Evolutionary conservation across 345 rosid genomes (phyloP), one percentile per base, ranked within the genome.

Genomic region (Toxicodendron radicans): DNA sequence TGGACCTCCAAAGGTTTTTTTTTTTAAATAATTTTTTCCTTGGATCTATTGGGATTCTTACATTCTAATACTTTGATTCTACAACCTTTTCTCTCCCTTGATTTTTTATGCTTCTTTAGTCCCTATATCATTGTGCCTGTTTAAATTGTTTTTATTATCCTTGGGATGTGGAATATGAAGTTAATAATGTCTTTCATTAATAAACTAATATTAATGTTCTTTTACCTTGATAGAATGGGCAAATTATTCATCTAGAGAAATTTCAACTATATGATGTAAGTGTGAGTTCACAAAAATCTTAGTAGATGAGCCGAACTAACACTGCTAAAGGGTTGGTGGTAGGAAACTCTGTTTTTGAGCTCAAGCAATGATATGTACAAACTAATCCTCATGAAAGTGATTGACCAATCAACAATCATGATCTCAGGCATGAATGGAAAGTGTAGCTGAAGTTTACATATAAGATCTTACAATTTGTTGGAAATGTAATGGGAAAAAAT

Each of bases 1-100:
- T 76, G 99, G 99, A 54, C 98, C 98, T 76, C 82, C 96, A 58
- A 95, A 95, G 95, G 99, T 93, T 73, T 33, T 53, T 54, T 27
- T 27, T 27, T 27, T 27, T 27, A 49, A 21, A 60, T 20, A 13
- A 56, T 33, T 11, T 65, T 54, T 24, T 27, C 38, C 56, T 60
- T 18, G 43, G 61, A 48, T 61, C 48, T 30, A 46, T 48, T 30
- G 48, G 32, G 48, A 46, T 32, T 52, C 49, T 76, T 20, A 58
- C 33, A 67, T 43, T 20, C 65, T 65, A n/a, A n/a, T 35, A 60
- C 21, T 73, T 30, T 11, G 13, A 14, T 58, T 32, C 41, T 58
- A 23, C 41, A 52, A 33, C 23, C 24, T 7, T 46, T 46, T 30
- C 41, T 33, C 56, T 27, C 7, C 5, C 68, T 18, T 27, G 30